phyloP scores from a whole-genome alignment of 1,139 yeast species.

The Pichia norvegensis region DNA sequence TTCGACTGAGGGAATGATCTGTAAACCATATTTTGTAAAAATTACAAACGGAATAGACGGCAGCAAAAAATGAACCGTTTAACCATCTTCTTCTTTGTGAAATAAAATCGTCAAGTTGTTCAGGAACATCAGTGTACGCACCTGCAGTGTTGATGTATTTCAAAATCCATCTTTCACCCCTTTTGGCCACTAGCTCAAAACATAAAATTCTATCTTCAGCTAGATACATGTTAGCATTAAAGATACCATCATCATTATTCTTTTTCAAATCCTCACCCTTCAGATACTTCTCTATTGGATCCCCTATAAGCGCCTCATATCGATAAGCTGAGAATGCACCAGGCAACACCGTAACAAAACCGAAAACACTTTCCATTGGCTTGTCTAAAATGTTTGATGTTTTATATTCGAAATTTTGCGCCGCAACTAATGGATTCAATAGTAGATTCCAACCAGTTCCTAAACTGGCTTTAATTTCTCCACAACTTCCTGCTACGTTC shows the following conservation, averaged over 20 bases:
- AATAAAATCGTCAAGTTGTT: constrained; percentile 59
- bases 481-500: constrained; percentile 83
- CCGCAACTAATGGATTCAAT: constrained; percentile 70
- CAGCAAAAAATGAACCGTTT: constrained; percentile 80
- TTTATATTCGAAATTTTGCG: constrained; percentile 79
- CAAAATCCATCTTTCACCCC: constrained; percentile 51
- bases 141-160: constrained; percentile 68
- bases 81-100: constrained; percentile 80
- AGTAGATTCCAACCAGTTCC: constrained; percentile 44
- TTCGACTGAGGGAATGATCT: constrained; percentile 54
- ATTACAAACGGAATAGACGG: constrained; percentile 65
- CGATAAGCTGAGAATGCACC: constrained; percentile 86
- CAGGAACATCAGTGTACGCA: constrained; percentile 84
- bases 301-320: constrained; percentile 63
- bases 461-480: constrained; percentile 66
- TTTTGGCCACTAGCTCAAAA: constrained; percentile 75
- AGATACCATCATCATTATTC: constrained; percentile 51
- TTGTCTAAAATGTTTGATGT: constrained; percentile 76
- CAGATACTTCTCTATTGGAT: constrained; percentile 72
- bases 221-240: constrained; percentile 73
- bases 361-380: constrained; percentile 78
- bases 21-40: constrained; percentile 66
- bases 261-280: constrained; percentile 68
- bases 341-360: constrained; percentile 74
- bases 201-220: constrained; percentile 82